Evolutionary conservation across 495 filamentous ascomycete species (phyloP).

Genomic region (Neurospora tetrasperma): DNA sequence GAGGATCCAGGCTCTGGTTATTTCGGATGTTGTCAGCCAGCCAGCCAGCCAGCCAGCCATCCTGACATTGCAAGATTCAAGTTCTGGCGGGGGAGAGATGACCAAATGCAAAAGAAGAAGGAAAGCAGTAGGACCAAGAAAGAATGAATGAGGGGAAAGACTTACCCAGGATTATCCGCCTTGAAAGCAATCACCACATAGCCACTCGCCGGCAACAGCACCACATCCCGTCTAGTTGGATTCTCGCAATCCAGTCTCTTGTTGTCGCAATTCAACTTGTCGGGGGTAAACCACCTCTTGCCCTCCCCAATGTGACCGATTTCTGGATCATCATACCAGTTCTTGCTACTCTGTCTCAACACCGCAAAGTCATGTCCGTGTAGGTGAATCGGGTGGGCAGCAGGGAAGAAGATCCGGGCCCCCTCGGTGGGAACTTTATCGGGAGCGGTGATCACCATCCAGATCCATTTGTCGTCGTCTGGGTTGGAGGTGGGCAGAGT

Average conservation of each 20-base stretch:
- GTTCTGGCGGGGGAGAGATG: too few species aligned
- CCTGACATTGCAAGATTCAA: too few species aligned
- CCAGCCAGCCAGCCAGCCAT: too few species aligned
- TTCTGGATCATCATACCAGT: conserved; percentile 3
- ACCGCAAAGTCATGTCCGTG: conserved; percentile 50
- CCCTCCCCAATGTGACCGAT: not conserved
- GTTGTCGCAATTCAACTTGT: conserved; percentile 2
- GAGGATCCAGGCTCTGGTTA: conserved; percentile 24
- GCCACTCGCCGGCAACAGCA: conserved; percentile 24
- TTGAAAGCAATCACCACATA: conserved; percentile 29
- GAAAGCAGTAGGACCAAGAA: not conserved
- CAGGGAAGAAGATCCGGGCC: conserved; percentile 1
- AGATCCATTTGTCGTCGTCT: conserved; percentile 3
- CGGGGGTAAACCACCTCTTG: not conserved
- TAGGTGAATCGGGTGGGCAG: conserved; percentile 40
- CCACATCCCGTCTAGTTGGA: conserved; percentile 17
- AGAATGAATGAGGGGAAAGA: not conserved
- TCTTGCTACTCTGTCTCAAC: conserved; percentile 21
- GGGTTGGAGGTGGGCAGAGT: not conserved
- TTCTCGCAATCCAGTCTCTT: conserved; percentile 16
- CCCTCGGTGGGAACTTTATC: not conserved
- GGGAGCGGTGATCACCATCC: conserved; percentile 11
- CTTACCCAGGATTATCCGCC: conserved; percentile 27
- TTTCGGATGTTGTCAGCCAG: not conserved
- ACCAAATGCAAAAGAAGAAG: not conserved